A percentile compares a stretch with the other conserved stretches of the same genome.
phyloP scores from a whole-genome alignment of 441 rosid species.

The Omphalea diandra region DNA sequence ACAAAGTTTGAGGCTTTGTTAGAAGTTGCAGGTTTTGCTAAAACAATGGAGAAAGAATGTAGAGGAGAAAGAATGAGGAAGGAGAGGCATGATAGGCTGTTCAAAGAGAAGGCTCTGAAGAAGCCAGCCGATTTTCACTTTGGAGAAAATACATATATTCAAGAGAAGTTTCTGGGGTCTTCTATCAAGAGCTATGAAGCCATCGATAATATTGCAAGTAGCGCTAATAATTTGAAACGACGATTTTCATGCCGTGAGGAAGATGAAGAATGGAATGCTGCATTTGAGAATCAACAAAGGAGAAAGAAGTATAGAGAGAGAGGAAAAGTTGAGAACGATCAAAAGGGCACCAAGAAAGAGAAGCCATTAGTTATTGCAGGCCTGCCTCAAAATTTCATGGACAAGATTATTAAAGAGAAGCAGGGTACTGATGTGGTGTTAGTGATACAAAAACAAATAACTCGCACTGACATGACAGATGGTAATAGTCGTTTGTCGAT shows the following conservation, averaged over 20 bases:
- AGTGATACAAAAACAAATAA: neutral
- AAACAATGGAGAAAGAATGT: neutral
- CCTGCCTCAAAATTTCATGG: neutral
- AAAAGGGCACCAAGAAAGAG: too few relatives aligned
- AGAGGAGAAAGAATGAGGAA: neutral
- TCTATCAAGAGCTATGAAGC: too few relatives aligned
- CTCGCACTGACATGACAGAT: neutral
- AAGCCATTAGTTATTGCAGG: neutral
- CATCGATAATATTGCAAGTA: too few relatives aligned
- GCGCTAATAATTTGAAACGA: neutral
- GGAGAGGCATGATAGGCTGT: neutral
- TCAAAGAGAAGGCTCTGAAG: neutral
- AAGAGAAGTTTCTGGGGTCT: neutral
- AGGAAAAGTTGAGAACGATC: too few relatives aligned
- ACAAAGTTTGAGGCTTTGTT: neutral
- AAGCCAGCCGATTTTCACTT: neutral
- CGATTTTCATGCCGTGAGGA: neutral
- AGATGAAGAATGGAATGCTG: neutral
- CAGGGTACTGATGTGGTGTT: neutral
- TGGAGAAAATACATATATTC: neutral
- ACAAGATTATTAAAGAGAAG: neutral
- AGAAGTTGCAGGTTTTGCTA: too few relatives aligned
- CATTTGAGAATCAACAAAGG: neutral
- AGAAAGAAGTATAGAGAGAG: neutral
- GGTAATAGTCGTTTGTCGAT: neutral